Evolutionary conservation across 2,329 filamentous ascomycete species (phyloP).

Genomic region (Eutypa lata): DNA sequence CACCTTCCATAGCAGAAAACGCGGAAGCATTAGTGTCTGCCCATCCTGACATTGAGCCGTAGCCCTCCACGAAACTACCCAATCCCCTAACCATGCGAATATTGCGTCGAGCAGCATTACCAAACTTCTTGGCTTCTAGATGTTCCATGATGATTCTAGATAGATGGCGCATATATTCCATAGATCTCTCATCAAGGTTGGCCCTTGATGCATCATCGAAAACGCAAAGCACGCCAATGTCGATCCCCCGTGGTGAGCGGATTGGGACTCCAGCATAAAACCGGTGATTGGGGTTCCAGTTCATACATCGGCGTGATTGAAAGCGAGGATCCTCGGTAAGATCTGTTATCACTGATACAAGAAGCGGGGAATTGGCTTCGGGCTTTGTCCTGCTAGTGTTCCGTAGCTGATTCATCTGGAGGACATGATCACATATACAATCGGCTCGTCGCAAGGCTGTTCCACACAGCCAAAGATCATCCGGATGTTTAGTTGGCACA

Average conservation of each 20-base stretch:
- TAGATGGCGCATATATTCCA: constrained; percentile 11
- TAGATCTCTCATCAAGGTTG: background rate
- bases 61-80: constrained; percentile 20
- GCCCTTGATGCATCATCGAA: constrained; percentile 7
- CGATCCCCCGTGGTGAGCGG: constrained; percentile 8
- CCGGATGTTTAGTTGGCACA: constrained; percentile 1
- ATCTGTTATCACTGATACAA: constrained; percentile 33
- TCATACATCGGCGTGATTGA: constrained; percentile 20
- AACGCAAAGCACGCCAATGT: constrained; percentile 14
- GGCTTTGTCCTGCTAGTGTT: background rate
- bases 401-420: constrained; percentile 8
- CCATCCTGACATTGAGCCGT: constrained; percentile 16
- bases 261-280: constrained; percentile 17
- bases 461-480: constrained; percentile 23
- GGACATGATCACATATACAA: constrained; percentile 29
- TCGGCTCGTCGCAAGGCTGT: constrained; percentile 26
- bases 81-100: constrained; percentile 21
- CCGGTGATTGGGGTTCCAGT: constrained; percentile 14
- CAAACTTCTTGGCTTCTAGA: constrained; percentile 9
- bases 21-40: constrained; percentile 6
- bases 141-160: constrained; percentile 11
- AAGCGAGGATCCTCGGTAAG: constrained; percentile 30
- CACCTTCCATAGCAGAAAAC: constrained; percentile 11
- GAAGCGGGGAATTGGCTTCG: constrained; percentile 16
- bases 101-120: constrained; percentile 7